Evolutionary conservation across 2,329 filamentous ascomycete species (phyloP), one percentile per base, ranked within the genome.

Genomic region (Colletotrichum tabaci): DNA sequence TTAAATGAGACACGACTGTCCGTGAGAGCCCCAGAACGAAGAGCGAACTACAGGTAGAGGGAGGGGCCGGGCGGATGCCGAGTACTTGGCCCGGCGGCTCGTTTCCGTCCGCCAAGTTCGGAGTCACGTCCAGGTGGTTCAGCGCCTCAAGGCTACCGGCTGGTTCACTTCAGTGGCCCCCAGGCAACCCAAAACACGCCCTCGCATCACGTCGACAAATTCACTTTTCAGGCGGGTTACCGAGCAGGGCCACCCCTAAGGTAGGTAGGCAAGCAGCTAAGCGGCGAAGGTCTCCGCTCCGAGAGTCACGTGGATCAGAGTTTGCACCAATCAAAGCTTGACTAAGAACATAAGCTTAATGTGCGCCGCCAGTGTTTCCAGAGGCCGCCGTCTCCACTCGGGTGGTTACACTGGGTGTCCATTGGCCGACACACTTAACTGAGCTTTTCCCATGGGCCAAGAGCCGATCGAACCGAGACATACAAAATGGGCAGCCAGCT

Each of bases 11-110:
- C 46, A 26, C 30, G 30, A 35, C 30, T 8, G 30, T 10, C 35
- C 35, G 35, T 38, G 35, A 38, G 35, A 10, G 35, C 35, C 9
- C 35, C 35, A 38, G 35, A 9, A 1, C 26, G 26, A 30, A 4
- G 35, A 35, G 35, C 8, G 35, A 38, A 2, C 26, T 30, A 38
- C 2, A 10, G 2, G 35, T 38, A 10, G 35, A 38, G 35, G 8
- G 35, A 38, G 35, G 9, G 35, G 35, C 5, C n/a, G n/a, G 50
- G 44, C 38, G 7, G 15, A 42, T 38, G 68, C 68, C 57, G 38
- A 68, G 64, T 23, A 21, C 68, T 71, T 63, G 68, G 68, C 68
- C 52, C 68, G 68, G 68, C 68, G 44, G 38, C n/a, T 23, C 21
- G 5, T 18, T 55, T 46, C 68, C 68, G 64, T n/a, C n/a, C 40